Evolutionary conservation across 495 filamentous ascomycete genomes (phyloP), one percentile per base, ranked within the genome.

Genomic region (Neurospora terricola): DNA sequence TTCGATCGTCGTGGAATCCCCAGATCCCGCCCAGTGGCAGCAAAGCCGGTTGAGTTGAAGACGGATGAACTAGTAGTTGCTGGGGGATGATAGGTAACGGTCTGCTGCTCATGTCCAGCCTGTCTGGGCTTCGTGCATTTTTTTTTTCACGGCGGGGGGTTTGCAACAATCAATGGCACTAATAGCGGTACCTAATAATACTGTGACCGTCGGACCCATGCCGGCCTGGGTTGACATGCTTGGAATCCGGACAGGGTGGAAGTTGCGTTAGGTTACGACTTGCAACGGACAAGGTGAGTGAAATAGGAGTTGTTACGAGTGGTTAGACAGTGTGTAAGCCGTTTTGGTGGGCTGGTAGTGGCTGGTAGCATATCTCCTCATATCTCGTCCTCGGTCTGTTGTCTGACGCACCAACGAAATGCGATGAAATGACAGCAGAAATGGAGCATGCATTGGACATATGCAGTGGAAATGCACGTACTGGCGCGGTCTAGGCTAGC

Each of bases 1-100:
- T 34, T 70, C 75, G 75, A 76, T 76, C 73, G 37, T 70, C 75
- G 40, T 68, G n/a, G 45, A 45, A 74, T 74, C 59, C 69, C 68
- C 27, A 76, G 75, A 74, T 74, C 73, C n/a, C n/a, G n/a, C n/a
- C n/a, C 70, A 37, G 21, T 34, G 34, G 34, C 34, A 34, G 34
- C 34, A 34, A 34, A 34, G 34, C 34, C 34, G 34, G 34, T 34
- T 34, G 34, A 5, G 34, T 34, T 34, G 34, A 34, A 34, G 34
- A 34, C 30, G 30, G 30, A 34, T 34, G 30, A 34, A 34, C 30
- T 34, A 34, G 30, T 34, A 34, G 30, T 34, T 34, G 34, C 34
- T 34, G 34, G 34, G 34, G 34, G 34, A 34, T 34, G 34, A 34
- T 34, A 34, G 34, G 34, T 34, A 66, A 66, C 54, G 27, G 54